A percentile compares a stretch with the other conserved stretches of the same genome.
phyloP scores from a whole-genome alignment of 2,329 filamentous ascomycete genomes.

The Coniochaeta sp. region DNA sequence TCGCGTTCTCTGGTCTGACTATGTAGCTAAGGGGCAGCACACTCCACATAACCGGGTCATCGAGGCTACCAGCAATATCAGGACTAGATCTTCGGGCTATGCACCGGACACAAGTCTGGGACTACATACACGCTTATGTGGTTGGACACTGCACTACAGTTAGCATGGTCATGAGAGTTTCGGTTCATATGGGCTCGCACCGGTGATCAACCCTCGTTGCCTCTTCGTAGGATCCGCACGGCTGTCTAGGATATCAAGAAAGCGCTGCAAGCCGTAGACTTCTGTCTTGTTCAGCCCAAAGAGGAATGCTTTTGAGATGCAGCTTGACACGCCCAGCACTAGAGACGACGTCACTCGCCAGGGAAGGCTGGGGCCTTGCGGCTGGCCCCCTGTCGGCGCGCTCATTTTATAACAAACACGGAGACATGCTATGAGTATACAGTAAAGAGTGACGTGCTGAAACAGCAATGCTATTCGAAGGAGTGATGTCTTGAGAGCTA shows the following conservation, averaged over 20 bases:
- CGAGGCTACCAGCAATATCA: constrained; percentile 45
- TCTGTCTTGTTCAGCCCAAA: constrained; percentile 69
- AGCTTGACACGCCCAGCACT: constrained; percentile 66
- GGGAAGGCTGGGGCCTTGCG: constrained; percentile 49
- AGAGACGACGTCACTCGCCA: constrained; percentile 70
- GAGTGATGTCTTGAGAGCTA: neutral
- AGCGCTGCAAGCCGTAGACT: constrained; percentile 66
- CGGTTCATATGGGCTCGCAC: constrained; percentile 34
- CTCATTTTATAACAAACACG: neutral
- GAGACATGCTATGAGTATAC: neutral
- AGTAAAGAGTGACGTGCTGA: neutral
- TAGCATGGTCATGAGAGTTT: constrained; percentile 4
- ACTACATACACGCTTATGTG: constrained; percentile 74
- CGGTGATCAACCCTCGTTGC: constrained; percentile 74
- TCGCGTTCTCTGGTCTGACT: constrained; percentile 65
- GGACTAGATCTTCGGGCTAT: constrained; percentile 2
- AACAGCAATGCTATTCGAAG: neutral
- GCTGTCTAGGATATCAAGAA: constrained; percentile 68
- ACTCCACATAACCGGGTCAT: constrained; percentile 94
- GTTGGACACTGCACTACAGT: constrained; percentile 60
- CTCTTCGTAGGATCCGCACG: constrained; percentile 60
- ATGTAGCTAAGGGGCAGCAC: constrained; percentile 69
- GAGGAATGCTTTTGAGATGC: constrained; percentile 67
- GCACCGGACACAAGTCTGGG: neutral
- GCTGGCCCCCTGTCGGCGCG: constrained; percentile 15